Evolutionary conservation across 345 rosid species (phyloP).

Genomic region (Ceriops tagal): DNA sequence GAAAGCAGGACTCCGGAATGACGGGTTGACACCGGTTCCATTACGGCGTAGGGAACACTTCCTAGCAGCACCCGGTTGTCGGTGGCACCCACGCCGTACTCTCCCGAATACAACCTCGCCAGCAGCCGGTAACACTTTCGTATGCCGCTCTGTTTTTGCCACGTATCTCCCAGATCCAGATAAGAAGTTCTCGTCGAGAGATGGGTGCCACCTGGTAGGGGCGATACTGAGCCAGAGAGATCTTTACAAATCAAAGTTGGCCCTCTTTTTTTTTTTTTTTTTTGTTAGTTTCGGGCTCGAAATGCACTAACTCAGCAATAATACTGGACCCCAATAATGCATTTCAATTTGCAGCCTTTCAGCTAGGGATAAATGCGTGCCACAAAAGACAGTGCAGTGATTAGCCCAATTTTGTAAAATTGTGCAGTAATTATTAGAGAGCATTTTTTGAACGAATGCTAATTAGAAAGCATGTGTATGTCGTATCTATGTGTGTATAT

Average conservation of each 20-base stretch:
- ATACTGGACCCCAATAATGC: not conserved
- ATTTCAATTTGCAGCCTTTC: too few relatives aligned
- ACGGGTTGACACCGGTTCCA: conserved; percentile 54
- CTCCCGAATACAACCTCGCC: not conserved
- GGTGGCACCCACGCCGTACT: not conserved
- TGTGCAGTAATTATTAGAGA: too few relatives aligned
- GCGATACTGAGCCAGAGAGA: not conserved
- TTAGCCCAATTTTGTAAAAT: too few relatives aligned
- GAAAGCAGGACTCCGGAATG: conserved; percentile 45
- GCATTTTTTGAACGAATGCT: too few relatives aligned
- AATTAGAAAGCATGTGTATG: too few relatives aligned
- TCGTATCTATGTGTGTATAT: too few relatives aligned
- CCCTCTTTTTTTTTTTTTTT: not conserved
- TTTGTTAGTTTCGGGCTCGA: not conserved
- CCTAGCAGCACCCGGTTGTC: conserved; percentile 4
- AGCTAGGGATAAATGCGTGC: too few relatives aligned
- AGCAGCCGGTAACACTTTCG: not conserved
- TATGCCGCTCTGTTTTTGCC: conserved; percentile 11
- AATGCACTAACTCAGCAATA: not conserved
- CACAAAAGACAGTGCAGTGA: too few relatives aligned
- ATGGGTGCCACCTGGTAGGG: not conserved
- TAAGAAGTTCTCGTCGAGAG: too few relatives aligned
- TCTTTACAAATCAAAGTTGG: too few relatives aligned
- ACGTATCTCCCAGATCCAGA: not conserved
- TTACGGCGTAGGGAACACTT: conserved; percentile 44